These are phyloP conservation scores for Prunella vulgaris DNA, from an alignment of 257 asterid species.

Conservation along the genomic window DNA sequence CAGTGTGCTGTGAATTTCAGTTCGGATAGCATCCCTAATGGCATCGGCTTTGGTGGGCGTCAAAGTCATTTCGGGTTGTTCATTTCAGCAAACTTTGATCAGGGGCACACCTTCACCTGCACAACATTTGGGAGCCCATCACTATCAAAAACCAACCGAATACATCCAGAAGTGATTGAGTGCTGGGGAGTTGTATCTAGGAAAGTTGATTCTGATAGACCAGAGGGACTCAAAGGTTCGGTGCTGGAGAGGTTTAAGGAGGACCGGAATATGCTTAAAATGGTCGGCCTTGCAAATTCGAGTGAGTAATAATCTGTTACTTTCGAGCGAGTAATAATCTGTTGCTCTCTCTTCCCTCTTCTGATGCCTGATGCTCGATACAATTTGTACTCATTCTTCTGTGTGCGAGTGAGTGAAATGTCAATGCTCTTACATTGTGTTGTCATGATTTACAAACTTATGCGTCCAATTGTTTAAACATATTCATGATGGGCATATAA, in stretches of 20 bases:
- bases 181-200: conserved; percentile 69
- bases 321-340: conserved; percentile 51
- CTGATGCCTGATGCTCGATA: neutral
- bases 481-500: too few relatives aligned
- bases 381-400: neutral
- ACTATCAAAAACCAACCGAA: conserved; percentile 42
- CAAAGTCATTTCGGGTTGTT: conserved; percentile 71
- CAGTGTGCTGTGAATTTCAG: conserved; percentile 92
- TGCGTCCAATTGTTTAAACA: too few relatives aligned
- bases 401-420: neutral
- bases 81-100: conserved; percentile 73
- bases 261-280: conserved; percentile 82
- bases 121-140: conserved; percentile 81
- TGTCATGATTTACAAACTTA: neutral
- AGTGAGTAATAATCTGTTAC: conserved; percentile 40
- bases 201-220: conserved; percentile 33
- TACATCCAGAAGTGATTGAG: conserved; percentile 68
- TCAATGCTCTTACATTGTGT: neutral
- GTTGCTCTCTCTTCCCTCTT: neutral
- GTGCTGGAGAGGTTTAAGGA: conserved; percentile 85
- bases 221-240: conserved; percentile 47
- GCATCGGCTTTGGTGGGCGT: conserved; percentile 90
- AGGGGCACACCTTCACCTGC: conserved; percentile 71
- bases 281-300: conserved; percentile 91
- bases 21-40: conserved; percentile 92